Percentiles rank a stretch among this genome's conserved stretches.
These are phyloP conservation scores for Crucihimalaya himalaica DNA, from an alignment of 345 rosid species.

Conservation along the genomic window DNA sequence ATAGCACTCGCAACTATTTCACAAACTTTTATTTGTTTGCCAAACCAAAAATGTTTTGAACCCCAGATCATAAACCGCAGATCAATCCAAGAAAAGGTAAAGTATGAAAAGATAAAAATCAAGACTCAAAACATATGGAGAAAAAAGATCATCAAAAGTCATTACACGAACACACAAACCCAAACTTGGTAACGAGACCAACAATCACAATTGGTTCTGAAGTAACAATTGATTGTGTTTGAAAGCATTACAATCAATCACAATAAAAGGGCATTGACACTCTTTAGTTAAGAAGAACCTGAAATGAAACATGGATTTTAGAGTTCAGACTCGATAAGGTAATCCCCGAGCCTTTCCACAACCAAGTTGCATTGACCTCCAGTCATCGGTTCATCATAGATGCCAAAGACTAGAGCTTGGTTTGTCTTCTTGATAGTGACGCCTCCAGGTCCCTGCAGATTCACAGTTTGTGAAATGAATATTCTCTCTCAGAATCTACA, in stretches of 20 bases:
- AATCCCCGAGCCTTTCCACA: conserved; percentile 58
- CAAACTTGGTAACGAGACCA: conserved; percentile 21
- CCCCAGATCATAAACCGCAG: background rate
- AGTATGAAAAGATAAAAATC: background rate
- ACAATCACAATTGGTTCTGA: conserved; percentile 19
- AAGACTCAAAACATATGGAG: conserved; percentile 22
- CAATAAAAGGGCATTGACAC: conserved; percentile 11
- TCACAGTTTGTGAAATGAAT: conserved; percentile 2
- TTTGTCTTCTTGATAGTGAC: conserved; percentile 73
- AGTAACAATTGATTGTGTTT: conserved; percentile 29
- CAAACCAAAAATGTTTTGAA: background rate
- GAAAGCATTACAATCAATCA: conserved; percentile 32
- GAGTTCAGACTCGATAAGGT: conserved; percentile 72
- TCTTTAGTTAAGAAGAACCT: background rate
- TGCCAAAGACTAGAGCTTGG: conserved; percentile 42
- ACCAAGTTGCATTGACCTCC: conserved; percentile 45
- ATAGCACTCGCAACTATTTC: background rate
- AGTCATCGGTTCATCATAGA: conserved; percentile 45
- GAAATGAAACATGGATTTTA: conserved; percentile 27
- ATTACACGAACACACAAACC: conserved; percentile 31
- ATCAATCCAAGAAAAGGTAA: background rate
- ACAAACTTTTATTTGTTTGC: background rate
- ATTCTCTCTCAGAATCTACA: background rate
- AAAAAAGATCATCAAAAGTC: conserved; percentile 18
- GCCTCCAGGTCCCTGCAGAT: conserved; percentile 75